Percentiles rank a stretch among this genome's conserved stretches.
Evolutionary conservation across 176 grass and related monocot genomes (phyloP).

Genomic region (Dactylis glomerata): DNA sequence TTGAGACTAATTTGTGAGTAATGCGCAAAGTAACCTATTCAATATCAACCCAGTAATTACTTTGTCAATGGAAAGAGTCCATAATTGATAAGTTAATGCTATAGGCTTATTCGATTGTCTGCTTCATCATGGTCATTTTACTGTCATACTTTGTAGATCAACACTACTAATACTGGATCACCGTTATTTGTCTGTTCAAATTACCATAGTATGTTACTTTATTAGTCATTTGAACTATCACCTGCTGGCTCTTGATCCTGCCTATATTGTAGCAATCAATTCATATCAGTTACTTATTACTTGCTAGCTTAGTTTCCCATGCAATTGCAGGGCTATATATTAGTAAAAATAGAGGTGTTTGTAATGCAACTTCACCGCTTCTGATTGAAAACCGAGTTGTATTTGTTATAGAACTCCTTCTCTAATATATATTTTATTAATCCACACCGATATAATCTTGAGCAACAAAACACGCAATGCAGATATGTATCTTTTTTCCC

Average conservation of each 20-base stretch:
- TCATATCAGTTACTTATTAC: not conserved
- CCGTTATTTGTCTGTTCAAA: not conserved
- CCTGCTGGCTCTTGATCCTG: not conserved
- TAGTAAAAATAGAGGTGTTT: not conserved
- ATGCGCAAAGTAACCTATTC: not conserved
- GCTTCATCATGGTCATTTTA: conserved; percentile 1
- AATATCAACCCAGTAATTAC: not conserved
- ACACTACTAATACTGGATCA: not conserved
- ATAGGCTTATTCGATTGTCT: not conserved
- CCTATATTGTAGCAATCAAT: not conserved
- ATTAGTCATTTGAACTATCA: not conserved
- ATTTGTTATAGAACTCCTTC: not conserved
- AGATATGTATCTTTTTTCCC: not conserved
- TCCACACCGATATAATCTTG: not conserved
- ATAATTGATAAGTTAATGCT: not conserved
- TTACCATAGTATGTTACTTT: not conserved
- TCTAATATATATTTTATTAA: not conserved
- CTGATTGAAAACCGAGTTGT: not conserved
- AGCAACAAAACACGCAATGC: not conserved
- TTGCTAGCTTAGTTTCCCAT: not conserved
- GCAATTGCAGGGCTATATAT: not conserved
- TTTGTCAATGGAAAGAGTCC: conserved; percentile 3
- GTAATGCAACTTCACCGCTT: conserved; percentile 5
- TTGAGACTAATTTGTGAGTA: not conserved
- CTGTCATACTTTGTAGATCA: not conserved